phyloP scores from a whole-genome alignment of 1,139 yeast species.

The Geotrichum reessii region DNA sequence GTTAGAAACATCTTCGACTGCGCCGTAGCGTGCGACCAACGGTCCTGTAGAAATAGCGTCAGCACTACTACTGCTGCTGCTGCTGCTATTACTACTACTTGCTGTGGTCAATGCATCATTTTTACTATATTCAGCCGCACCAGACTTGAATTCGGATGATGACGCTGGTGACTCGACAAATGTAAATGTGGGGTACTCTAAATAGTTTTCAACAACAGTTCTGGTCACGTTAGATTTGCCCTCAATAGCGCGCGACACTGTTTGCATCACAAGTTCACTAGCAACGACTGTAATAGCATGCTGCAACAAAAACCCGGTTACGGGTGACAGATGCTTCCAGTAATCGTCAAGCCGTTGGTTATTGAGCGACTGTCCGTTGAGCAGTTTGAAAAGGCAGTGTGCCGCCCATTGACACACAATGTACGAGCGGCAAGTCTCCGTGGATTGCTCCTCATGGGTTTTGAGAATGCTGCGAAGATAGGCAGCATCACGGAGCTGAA shows the following conservation, averaged over 20 bases:
- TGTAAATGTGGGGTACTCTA: background rate
- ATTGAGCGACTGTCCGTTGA: background rate
- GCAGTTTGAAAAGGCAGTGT: constrained; percentile 4
- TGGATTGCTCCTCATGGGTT: background rate
- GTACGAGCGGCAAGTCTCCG: constrained; percentile 8
- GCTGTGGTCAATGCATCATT: too few relatives aligned
- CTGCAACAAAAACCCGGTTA: constrained; percentile 2
- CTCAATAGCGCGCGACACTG: background rate
- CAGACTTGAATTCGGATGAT: too few relatives aligned
- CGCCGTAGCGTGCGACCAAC: background rate
- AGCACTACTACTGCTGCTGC: background rate
- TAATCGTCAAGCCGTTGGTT: background rate
- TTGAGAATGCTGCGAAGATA: background rate
- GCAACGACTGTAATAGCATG: constrained; percentile 4
- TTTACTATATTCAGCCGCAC: too few relatives aligned
- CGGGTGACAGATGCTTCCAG: constrained; percentile 6
- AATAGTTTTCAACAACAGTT: background rate
- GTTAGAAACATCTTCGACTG: background rate
- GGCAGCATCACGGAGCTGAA: background rate
- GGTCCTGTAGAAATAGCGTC: background rate
- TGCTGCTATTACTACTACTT: too few relatives aligned
- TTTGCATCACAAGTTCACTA: constrained; percentile 8
- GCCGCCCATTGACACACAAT: constrained; percentile 13
- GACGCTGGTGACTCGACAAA: background rate
- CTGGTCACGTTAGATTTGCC: background rate